Evolutionary conservation across 129 eudicot genomes (phyloP).

Genomic region (Flaveria robusta): DNA sequence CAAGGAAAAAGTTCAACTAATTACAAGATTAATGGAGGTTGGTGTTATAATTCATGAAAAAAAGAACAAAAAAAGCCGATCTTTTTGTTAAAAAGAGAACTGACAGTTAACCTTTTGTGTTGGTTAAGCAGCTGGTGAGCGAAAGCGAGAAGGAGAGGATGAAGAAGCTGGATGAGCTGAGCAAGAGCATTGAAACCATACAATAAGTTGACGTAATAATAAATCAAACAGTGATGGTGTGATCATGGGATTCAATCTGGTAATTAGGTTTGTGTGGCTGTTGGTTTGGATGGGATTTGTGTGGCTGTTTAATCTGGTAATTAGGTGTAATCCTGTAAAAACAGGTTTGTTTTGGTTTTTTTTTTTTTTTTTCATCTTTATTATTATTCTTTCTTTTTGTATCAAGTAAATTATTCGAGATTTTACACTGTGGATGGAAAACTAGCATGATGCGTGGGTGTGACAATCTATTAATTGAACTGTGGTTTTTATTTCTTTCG

Average conservation of each 20-base stretch:
- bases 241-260: conserved; percentile 30
- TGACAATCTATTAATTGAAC: too few species aligned
- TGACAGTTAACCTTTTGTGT: conserved; percentile 21
- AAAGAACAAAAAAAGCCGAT: neutral
- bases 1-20: conserved; percentile 87
- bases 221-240: conserved; percentile 18
- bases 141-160: conserved; percentile 90
- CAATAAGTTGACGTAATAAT: conserved; percentile 37
- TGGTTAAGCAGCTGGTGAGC: conserved; percentile 76
- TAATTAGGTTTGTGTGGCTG: conserved; percentile 61
- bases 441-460: neutral
- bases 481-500: too few species aligned
- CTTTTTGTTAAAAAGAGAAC: neutral
- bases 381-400: conserved; percentile 26
- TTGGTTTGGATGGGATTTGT: conserved; percentile 55
- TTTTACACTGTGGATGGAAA: conserved; percentile 9
- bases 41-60: conserved; percentile 25
- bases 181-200: conserved; percentile 76
- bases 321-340: conserved; percentile 38
- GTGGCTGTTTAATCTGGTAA: conserved; percentile 31
- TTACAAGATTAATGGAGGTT: conserved; percentile 91
- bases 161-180: conserved; percentile 92
- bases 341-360: conserved; percentile 53
- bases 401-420: neutral
- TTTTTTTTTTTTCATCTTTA: conserved; percentile 3